Conservation (phyloP, 768 basidiomycete genomes). For the Boletus pseudo-olivaceus region DNA sequence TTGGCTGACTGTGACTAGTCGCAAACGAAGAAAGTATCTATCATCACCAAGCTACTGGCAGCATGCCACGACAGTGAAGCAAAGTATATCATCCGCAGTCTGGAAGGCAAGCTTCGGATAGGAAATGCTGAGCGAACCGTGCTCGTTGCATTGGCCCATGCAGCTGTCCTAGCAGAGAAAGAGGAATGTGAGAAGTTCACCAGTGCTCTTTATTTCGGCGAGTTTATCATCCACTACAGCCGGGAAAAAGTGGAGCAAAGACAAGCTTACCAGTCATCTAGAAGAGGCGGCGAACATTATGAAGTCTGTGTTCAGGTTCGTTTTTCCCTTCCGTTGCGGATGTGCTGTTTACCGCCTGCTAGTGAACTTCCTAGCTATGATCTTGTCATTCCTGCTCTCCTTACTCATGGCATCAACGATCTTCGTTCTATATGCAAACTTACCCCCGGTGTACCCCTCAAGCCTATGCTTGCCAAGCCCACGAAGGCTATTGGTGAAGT, state of each 20-base stretch:
- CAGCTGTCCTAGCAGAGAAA: constrained; percentile 77
- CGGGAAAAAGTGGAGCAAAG: constrained; percentile 69
- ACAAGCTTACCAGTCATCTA: constrained; percentile 66
- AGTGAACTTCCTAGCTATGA: constrained; percentile 95
- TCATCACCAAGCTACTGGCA: constrained; percentile 91
- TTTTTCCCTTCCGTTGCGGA: not conserved
- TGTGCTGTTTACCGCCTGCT: constrained; percentile 1
- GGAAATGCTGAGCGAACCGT: constrained; percentile 95
- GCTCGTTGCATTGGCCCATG: constrained; percentile 92
- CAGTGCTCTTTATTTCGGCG: not conserved
- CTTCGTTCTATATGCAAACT: constrained; percentile 79
- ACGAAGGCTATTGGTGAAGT: constrained; percentile 99
- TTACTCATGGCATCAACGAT: constrained; percentile 70
- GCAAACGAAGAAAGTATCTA: constrained; percentile 91
- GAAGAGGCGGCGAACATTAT: constrained; percentile 75
- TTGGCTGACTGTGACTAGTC: constrained; percentile 48
- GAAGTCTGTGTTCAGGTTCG: constrained; percentile 90
- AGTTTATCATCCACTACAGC: constrained; percentile 37
- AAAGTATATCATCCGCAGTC: constrained; percentile 91
- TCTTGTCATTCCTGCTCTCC: constrained; percentile 83
- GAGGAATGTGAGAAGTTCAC: constrained; percentile 46
- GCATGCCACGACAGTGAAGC: constrained; percentile 91
- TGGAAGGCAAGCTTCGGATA: constrained; percentile 96
- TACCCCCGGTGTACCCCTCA: constrained; percentile 93
- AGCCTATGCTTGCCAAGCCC: constrained; percentile 99